A percentile compares a stretch with the other conserved stretches of the same genome.
These are phyloP conservation scores for Suillus occidentalis DNA, from an alignment of 768 basidiomycete genomes.

Conservation along the genomic window DNA sequence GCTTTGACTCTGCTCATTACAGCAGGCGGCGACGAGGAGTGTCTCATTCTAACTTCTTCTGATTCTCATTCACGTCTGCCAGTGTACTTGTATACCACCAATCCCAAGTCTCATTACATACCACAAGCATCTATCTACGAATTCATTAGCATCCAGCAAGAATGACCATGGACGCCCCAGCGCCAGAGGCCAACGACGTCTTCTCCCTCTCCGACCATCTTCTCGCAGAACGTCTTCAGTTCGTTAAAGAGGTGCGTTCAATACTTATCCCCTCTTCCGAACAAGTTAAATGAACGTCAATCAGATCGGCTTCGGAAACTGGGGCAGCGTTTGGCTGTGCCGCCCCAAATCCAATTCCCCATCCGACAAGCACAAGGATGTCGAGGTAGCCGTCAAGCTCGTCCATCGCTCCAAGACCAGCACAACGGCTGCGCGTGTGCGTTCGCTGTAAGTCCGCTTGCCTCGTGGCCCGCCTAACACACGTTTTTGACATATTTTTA, in stretches of 20 bases:
- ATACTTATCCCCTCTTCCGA: neutral
- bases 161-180: slow-evolving; percentile 22
- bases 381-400: slow-evolving; percentile 86
- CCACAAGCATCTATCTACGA: neutral
- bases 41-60: slow-evolving; percentile 4
- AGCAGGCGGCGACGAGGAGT: slow-evolving; percentile 10
- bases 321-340: slow-evolving; percentile 90
- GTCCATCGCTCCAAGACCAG: slow-evolving; percentile 82
- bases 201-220: slow-evolving; percentile 75
- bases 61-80: neutral
- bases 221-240: slow-evolving; percentile 68
- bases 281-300: slow-evolving; percentile 11
- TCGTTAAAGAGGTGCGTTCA: slow-evolving; percentile 65
- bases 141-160: neutral
- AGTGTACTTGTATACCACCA: slow-evolving; percentile 28
- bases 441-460: slow-evolving; percentile 65
- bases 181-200: slow-evolving; percentile 46
- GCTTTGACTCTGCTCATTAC: slow-evolving; percentile 10
- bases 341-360: slow-evolving; percentile 51
- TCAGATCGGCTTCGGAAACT: slow-evolving; percentile 91
- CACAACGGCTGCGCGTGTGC: slow-evolving; percentile 86
- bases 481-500: neutral
- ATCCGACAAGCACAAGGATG: slow-evolving; percentile 41
- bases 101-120: neutral
- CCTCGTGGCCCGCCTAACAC: slow-evolving; percentile 3